phyloP scores from a whole-genome alignment of 768 basidiomycete species.

The Lactarius deliciosus region DNA sequence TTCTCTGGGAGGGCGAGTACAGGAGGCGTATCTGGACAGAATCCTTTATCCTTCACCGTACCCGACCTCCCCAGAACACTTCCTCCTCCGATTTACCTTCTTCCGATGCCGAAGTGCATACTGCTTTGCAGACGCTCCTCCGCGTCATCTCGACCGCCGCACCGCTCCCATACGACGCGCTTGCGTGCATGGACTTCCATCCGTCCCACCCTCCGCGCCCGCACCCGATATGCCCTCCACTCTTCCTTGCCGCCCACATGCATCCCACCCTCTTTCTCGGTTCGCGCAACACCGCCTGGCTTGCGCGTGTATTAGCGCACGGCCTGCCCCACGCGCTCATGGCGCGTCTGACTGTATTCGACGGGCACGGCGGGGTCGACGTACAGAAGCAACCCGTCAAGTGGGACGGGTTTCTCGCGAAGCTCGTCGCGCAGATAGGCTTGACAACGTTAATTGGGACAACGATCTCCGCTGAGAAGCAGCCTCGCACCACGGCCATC shows the following conservation, averaged over 20 bases:
- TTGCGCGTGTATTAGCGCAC: conserved; percentile 34
- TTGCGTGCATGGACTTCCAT: conserved; percentile 23
- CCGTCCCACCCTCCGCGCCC: conserved; percentile 2
- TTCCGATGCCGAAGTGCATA: conserved; percentile 25
- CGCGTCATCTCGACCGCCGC: conserved; percentile 38
- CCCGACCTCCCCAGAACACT: background rate
- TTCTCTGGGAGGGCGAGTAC: conserved; percentile 33
- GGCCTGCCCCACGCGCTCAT: conserved; percentile 40
- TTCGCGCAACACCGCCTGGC: conserved; percentile 41
- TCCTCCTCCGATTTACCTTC: background rate
- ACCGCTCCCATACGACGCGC: conserved; percentile 34
- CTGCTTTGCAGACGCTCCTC: conserved; percentile 37
- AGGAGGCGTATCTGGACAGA: conserved; percentile 34
- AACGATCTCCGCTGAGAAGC: background rate
- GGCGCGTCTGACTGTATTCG: conserved; percentile 22
- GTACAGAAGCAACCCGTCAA: conserved; percentile 31
- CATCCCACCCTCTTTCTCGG: conserved; percentile 3
- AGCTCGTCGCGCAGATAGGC: conserved; percentile 46
- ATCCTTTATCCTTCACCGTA: conserved; percentile 28
- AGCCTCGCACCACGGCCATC: background rate
- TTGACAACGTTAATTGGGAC: conserved; percentile 33
- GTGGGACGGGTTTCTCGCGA: conserved; percentile 38
- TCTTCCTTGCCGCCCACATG: conserved; percentile 36
- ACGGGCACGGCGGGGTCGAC: conserved; percentile 32
- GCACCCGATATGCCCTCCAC: conserved; percentile 37